Evolutionary conservation across 129 eudicot species (phyloP).

Genomic region (Gnaphalium uliginosum): DNA sequence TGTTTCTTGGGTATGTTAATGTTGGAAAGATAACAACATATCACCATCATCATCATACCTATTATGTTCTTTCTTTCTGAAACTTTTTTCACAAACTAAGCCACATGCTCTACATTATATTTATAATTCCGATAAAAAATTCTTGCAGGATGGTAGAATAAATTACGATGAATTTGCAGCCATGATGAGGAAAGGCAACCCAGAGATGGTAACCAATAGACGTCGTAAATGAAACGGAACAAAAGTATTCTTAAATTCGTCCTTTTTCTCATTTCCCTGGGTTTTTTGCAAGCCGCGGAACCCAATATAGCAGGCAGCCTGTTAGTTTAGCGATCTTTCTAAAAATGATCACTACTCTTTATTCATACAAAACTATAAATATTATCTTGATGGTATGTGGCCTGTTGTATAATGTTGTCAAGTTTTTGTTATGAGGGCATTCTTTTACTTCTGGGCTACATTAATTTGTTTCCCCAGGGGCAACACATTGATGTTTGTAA

Average conservation of each 20-base stretch:
- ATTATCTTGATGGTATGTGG: background rate
- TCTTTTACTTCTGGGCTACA: background rate
- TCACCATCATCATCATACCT: background rate
- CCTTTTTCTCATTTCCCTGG: background rate
- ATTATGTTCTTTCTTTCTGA: background rate
- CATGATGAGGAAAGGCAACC: slow-evolving; percentile 92
- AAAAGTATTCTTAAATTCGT: slow-evolving; percentile 3
- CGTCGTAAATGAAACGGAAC: slow-evolving; percentile 53
- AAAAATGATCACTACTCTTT: background rate
- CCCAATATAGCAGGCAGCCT: slow-evolving; percentile 2
- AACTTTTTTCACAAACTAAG: background rate
- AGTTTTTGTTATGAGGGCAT: background rate
- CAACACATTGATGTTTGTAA: background rate
- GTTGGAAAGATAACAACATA: background rate
- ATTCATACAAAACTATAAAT: slow-evolving; percentile 8
- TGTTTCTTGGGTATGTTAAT: background rate
- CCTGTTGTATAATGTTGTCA: background rate
- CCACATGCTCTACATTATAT: background rate
- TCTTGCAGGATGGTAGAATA: slow-evolving; percentile 88
- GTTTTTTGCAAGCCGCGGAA: slow-evolving; percentile 11
- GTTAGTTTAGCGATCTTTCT: background rate
- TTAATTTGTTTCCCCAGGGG: background rate
- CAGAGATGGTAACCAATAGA: slow-evolving; percentile 59
- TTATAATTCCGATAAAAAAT: background rate
- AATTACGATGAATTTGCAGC: slow-evolving; percentile 90